phyloP scores from a whole-genome alignment of 2,329 filamentous ascomycete species.

The Aspergillus fumigatiaffinis region DNA sequence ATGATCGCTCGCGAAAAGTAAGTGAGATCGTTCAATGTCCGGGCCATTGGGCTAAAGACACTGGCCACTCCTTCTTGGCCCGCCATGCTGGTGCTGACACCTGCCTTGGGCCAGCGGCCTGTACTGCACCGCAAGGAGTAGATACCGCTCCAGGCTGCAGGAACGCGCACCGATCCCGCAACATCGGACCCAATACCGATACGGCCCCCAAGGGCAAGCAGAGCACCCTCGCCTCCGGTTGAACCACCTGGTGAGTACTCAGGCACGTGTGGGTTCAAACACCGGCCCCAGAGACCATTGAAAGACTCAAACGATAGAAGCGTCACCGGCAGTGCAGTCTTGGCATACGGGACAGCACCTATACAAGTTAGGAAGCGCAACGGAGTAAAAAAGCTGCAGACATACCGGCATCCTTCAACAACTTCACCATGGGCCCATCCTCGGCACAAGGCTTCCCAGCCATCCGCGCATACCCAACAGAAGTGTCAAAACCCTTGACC shows the following conservation, averaged over 20 bases:
- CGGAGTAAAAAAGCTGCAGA: not conserved
- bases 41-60: slow-evolving; percentile 89
- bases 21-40: slow-evolving; percentile 73
- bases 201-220: slow-evolving; percentile 75
- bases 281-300: slow-evolving; percentile 76
- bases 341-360: slow-evolving; percentile 84
- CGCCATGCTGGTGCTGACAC: slow-evolving; percentile 81
- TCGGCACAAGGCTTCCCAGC: slow-evolving; percentile 61
- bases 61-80: slow-evolving; percentile 87
- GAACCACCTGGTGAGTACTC: slow-evolving; percentile 85
- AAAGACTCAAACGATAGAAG: slow-evolving; percentile 81
- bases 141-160: slow-evolving; percentile 85
- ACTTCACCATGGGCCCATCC: slow-evolving; percentile 69
- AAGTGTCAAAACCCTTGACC: slow-evolving; percentile 77
- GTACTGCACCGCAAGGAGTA: slow-evolving; percentile 85
- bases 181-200: slow-evolving; percentile 92
- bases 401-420: slow-evolving; percentile 74
- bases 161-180: slow-evolving; percentile 79
- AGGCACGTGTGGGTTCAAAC: slow-evolving; percentile 76
- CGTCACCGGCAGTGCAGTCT: slow-evolving; percentile 85
- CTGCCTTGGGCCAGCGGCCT: slow-evolving; percentile 83
- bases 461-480: slow-evolving; percentile 73
- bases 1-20: slow-evolving; percentile 81
- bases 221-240: slow-evolving; percentile 77
- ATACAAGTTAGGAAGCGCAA: slow-evolving; percentile 3